A percentile compares a stretch with the other conserved stretches of the same genome.
These are phyloP conservation scores for Diaporthe sp. DNA, from an alignment of 2,329 filamentous ascomycete genomes.

Conservation along the genomic window DNA sequence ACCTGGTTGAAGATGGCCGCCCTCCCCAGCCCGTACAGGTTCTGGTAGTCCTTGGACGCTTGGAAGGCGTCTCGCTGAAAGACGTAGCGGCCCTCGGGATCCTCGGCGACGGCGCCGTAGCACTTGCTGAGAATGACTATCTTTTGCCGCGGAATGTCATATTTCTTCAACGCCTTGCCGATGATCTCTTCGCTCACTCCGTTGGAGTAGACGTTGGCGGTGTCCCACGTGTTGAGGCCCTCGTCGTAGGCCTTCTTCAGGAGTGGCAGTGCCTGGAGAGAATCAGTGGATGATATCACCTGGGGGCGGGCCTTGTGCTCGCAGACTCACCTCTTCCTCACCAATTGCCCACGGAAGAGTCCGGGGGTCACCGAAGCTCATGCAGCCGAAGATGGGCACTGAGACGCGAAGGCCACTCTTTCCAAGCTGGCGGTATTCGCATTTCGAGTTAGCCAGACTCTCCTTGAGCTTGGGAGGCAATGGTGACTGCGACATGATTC, in stretches of 20 bases:
- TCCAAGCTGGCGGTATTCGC: slow-evolving; percentile 66
- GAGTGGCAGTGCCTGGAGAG: slow-evolving; percentile 38
- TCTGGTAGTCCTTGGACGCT: slow-evolving; percentile 56
- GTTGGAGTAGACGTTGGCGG: slow-evolving; percentile 73
- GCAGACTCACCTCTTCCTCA: slow-evolving; percentile 62
- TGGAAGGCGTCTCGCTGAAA: slow-evolving; percentile 44
- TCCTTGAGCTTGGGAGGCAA: slow-evolving; percentile 34
- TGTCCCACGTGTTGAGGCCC: slow-evolving; percentile 57
- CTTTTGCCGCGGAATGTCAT: slow-evolving; percentile 74
- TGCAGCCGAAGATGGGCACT: slow-evolving; percentile 74
- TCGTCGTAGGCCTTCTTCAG: slow-evolving; percentile 51
- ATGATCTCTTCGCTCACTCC: slow-evolving; percentile 76
- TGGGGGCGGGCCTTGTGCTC: neutral
- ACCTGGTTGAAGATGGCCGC: slow-evolving; percentile 57
- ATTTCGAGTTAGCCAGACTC: slow-evolving; percentile 50
- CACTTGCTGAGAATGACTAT: slow-evolving; percentile 76
- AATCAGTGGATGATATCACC: slow-evolving; percentile 11
- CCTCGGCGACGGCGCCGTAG: slow-evolving; percentile 53
- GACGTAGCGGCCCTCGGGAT: slow-evolving; percentile 50
- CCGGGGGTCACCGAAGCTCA: slow-evolving; percentile 70
- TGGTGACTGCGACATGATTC: slow-evolving; percentile 7
- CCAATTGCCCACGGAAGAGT: slow-evolving; percentile 70
- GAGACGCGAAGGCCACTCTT: slow-evolving; percentile 74
- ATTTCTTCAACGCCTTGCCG: slow-evolving; percentile 75
- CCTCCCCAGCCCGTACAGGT: slow-evolving; percentile 52